Base-by-base conservation (phyloP, 2,329 filamentous ascomycete genomes). In the Aspergillus sp. region DNA sequence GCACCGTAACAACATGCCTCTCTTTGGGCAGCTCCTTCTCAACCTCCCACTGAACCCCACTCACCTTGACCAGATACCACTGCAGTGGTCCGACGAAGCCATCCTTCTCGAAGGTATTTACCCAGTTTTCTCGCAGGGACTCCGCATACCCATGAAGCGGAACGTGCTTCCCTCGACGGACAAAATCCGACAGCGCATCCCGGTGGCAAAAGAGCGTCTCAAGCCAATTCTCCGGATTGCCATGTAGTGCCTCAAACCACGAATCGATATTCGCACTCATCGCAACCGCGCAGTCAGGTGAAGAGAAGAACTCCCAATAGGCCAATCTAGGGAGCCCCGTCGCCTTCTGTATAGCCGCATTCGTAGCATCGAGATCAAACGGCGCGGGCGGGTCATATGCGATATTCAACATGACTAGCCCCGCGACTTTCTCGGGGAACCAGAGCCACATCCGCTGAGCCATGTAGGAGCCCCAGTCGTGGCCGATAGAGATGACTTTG, bases 391-490 rank as follows among this genome's bases (percentile, higher is more conserved):
- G 34, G 11, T 41, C 34, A 17, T 15, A 41, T 13, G 34, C 34
- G 11, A 41, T 41, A 41, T 41, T 51, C 23, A 51, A 31, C 25
- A 51, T 23, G 7, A 31, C 25, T 0, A 28, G 48, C 3, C 17
- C 48, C 13, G 49, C 25, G n/a, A 51, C 25, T 30, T 30, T 31
- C 11, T 25, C 5, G 11, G 49, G 49, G 23, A 4, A 19, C 49
- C 49, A 51, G 22, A 51, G 49, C 49, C 49, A 51, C 49, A 51
- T 51, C 4, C 49, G 25, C 49, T 51, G 49, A 13, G 49, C 49
- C 23, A 51, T 51, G 23, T 51, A 51, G 4, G 49, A 51, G 8
- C 49, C 49, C 49, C 49, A 51, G 25, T 51, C 49, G 28, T 51
- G 49, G 3, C 49, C 49, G 11, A 34, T 30, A 4, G 49, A 51